Evolutionary conservation across 2,329 filamentous ascomycete genomes (phyloP), one percentile per base, ranked within the genome.

Genomic region (Diaporthe ampelina): DNA sequence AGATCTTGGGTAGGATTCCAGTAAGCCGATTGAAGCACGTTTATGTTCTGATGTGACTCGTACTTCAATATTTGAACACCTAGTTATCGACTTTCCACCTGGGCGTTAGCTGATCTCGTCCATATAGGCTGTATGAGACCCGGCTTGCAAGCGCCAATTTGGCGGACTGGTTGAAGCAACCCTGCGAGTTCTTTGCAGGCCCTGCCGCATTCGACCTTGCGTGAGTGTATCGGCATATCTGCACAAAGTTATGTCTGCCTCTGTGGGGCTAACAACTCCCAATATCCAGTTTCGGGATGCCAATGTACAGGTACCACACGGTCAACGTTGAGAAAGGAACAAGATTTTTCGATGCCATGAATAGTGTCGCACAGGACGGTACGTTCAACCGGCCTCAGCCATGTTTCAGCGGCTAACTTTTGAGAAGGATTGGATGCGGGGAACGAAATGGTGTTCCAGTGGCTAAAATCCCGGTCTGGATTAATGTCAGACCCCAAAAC

Each of bases 1-100:
- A 48, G 59, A 40, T 65, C 59, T 48, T 65, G 59, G 59, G 59
- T 65, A 13, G 40, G 59, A n/a, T 65, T 65, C 10, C 40, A 65
- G 59, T 65, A 48, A 48, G 59, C 19, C 4, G 10, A 17, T 17
- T 15, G 13, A 61, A 61, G 15, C 7, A 26, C n/a, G 11, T 43
- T 3, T 0, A 26, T 13, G 11, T 10, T 7, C 7, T n/a, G n/a
- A 19, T 40, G n/a, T 29, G 19, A 11, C 15, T 19, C 3, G 2
- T 29, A 4, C 17, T 35, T 17, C 4, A 21, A 21, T 11, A 45
- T 4, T 19, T 19, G 13, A 9, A 11, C 2, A 5, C n/a, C 37
- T 13, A 29, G 4, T 21, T 32, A 1, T n/a, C 17, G 32, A 48
- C 0, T 8, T 4, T 48, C 13, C 8, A 26, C 17, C 32, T 48